Percentiles rank a stretch among this genome's conserved stretches.
These are phyloP conservation scores for Solanum chiquidenum DNA, from an alignment of 257 asterid genomes.

Conservation along the genomic window DNA sequence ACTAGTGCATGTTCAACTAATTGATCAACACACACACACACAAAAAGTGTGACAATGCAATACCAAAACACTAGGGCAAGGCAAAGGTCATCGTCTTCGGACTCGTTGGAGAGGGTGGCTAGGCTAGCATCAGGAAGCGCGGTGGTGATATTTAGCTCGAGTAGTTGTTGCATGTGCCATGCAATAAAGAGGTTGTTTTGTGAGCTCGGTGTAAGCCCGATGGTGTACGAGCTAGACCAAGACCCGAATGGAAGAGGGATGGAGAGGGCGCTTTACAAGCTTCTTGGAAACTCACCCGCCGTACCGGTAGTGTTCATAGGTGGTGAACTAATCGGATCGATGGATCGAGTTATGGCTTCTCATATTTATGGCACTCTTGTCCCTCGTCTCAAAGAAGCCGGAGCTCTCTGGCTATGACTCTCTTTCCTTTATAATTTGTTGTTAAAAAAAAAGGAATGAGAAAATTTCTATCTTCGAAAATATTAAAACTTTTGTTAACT, in stretches of 20 bases:
- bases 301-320: constrained; percentile 23
- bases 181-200: constrained; percentile 38
- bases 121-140: constrained; percentile 32
- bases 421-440: neutral
- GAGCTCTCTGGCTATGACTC: constrained; percentile 25
- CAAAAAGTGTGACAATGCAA: constrained; percentile 10
- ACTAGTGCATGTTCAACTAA: neutral
- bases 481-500: neutral
- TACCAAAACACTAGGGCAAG: constrained; percentile 1
- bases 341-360: constrained; percentile 42
- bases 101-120: constrained; percentile 27
- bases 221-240: constrained; percentile 30
- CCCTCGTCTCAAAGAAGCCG: constrained; percentile 33
- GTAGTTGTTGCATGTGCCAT: constrained; percentile 43
- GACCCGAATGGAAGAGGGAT: constrained; percentile 29
- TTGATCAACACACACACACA: no score
- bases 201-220: constrained; percentile 34
- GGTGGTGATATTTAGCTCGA: constrained; percentile 36
- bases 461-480: neutral
- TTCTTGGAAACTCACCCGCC: constrained; percentile 16
- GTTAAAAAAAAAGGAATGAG: neutral
- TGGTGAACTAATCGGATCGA: constrained; percentile 30
- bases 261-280: constrained; percentile 25
- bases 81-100: neutral
- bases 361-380: constrained; percentile 35